A percentile compares a stretch with the other conserved stretches of the same genome.
These are phyloP conservation scores for Hygrophorus pudorinus DNA, from an alignment of 768 basidiomycete genomes.

Conservation along the genomic window DNA sequence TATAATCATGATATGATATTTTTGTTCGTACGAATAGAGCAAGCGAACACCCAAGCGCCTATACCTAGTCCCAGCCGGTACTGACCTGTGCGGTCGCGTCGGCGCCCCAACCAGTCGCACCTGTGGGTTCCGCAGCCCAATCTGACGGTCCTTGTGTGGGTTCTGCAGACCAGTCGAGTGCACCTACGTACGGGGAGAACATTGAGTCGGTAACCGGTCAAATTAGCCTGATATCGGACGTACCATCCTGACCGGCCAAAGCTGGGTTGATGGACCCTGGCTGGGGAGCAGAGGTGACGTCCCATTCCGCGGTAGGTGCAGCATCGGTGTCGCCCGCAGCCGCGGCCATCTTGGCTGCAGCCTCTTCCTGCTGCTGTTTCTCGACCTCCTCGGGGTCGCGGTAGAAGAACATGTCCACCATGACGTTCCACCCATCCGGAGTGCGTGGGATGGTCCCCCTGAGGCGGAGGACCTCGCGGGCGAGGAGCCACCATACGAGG, in stretches of 20 bases:
- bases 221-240: conserved; percentile 7
- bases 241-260: conserved; percentile 53
- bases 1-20: too few relatives aligned
- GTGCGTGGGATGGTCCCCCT: conserved; percentile 90
- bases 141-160: conserved; percentile 47
- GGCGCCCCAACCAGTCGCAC: conserved; percentile 37
- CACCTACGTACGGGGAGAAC: conserved; percentile 28
- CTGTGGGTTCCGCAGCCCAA: conserved; percentile 81
- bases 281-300: conserved; percentile 55
- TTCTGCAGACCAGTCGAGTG: conserved; percentile 82
- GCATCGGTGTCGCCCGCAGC: conserved; percentile 42
- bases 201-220: conserved; percentile 5
- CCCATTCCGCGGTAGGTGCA: conserved; percentile 56
- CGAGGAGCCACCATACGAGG: conserved; percentile 95
- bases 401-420: conserved; percentile 99
- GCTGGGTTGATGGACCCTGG: conserved; percentile 72
- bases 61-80: conserved; percentile 24
- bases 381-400: conserved; percentile 99
- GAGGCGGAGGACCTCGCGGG: conserved; percentile 93
- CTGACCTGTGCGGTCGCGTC: conserved; percentile 22
- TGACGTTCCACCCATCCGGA: conserved; percentile 91
- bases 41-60: too few relatives aligned
- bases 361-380: conserved; percentile 93
- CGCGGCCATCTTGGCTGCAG: conserved; percentile 70
- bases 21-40: too few relatives aligned